Evolutionary conservation across 2,329 filamentous ascomycete species (phyloP).

Genomic region (Rutstroemia sp.): DNA sequence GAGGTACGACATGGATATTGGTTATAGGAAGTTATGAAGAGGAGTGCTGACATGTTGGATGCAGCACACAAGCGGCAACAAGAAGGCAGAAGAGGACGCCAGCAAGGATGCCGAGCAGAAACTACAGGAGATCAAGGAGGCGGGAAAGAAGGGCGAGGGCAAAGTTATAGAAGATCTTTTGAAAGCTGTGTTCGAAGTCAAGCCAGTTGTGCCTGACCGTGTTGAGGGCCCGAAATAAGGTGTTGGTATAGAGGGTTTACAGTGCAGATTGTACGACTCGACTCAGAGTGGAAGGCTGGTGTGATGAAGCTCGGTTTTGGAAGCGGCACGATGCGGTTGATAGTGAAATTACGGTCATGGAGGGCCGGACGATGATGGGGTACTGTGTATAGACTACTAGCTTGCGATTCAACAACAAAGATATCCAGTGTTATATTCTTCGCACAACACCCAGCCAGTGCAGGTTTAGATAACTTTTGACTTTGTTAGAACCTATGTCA

Average conservation of each 20-base stretch:
- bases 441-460: not conserved
- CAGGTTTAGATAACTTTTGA: not conserved
- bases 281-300: not conserved
- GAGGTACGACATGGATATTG: conserved; percentile 35
- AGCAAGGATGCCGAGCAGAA: conserved; percentile 73
- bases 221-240: conserved; percentile 27
- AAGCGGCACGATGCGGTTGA: not conserved
- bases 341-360: not conserved
- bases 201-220: conserved; percentile 54
- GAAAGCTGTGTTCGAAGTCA: conserved; percentile 75
- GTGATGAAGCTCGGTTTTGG: not conserved
- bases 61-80: conserved; percentile 89
- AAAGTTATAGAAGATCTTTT: conserved; percentile 80
- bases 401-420: conserved; percentile 17
- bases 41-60: conserved; percentile 9
- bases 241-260: not conserved
- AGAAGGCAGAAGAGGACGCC: conserved; percentile 71
- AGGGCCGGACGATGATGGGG: not conserved
- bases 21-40: not conserved
- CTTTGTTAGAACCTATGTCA: not conserved
- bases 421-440: conserved; percentile 6
- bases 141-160: conserved; percentile 71
- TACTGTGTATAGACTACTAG: conserved; percentile 24
- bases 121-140: conserved; percentile 72
- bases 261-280: not conserved